Conservation (phyloP, 179 eudicot genomes). For the Beta lomatogona region DNA sequence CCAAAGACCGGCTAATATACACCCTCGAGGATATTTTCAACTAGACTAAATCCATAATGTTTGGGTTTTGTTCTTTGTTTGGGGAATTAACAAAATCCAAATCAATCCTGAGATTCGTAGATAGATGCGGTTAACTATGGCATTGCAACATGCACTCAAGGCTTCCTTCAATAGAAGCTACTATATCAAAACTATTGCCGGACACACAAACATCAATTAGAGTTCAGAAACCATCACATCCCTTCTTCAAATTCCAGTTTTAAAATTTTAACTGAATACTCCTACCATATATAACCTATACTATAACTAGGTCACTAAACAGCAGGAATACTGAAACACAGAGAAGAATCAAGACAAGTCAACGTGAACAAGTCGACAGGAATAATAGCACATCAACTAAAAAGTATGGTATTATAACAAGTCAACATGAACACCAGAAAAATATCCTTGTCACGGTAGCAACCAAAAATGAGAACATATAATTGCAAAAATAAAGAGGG, state of each 20-base stretch:
- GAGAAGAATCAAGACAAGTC: neutral
- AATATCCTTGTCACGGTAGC: constrained; percentile 25
- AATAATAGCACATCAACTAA: constrained; percentile 8
- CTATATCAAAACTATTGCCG: too few species aligned
- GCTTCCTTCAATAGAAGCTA: neutral
- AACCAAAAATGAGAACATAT: constrained; percentile 31
- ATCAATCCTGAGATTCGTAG: too few species aligned
- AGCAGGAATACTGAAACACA: neutral
- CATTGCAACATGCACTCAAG: neutral
- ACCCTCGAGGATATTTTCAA: too few species aligned
- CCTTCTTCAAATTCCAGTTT: neutral
- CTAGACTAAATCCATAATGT: too few species aligned
- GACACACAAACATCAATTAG: neutral
- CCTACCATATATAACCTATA: too few species aligned
- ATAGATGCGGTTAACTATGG: neutral
- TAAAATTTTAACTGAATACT: too few species aligned
- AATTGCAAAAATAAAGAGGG: constrained; percentile 21
- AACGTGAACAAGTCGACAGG: neutral
- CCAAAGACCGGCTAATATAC: too few species aligned
- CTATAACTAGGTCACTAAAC: neutral
- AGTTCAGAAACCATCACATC: neutral
- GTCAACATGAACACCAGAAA: constrained; percentile 27
- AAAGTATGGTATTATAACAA: constrained; percentile 23
- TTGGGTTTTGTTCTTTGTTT: too few species aligned
- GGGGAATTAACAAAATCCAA: too few species aligned